Percentiles rank a stretch among this genome's conserved stretches.
These are phyloP conservation scores for Zanthoxylum bungeanum DNA, from an alignment of 345 rosid genomes.

Conservation along the genomic window DNA sequence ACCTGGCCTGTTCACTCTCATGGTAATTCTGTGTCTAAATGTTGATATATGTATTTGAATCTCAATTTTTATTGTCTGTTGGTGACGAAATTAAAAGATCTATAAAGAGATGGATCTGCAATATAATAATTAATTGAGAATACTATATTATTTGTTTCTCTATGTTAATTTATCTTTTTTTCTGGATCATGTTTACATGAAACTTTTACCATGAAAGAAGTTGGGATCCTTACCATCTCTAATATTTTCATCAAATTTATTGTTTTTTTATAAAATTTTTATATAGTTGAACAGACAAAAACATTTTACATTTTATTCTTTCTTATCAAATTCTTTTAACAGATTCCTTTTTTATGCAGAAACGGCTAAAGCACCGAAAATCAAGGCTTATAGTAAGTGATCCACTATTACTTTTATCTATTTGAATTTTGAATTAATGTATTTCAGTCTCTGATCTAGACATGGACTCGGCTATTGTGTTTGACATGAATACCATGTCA, in stretches of 20 bases:
- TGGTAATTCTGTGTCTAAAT: not conserved
- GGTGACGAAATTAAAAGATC: not conserved
- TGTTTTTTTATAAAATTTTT: not conserved
- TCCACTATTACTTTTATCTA: not conserved
- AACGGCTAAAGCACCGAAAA: slow-evolving; percentile 69
- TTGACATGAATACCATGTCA: too few species aligned
- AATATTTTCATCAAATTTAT: not conserved
- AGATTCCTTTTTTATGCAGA: slow-evolving; percentile 45
- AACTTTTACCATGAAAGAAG: not conserved
- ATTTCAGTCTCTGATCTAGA: not conserved
- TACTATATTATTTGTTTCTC: not conserved
- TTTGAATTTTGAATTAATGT: not conserved
- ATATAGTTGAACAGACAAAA: not conserved
- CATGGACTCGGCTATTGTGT: not conserved
- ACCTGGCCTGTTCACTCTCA: not conserved
- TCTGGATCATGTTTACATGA: not conserved
- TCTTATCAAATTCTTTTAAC: slow-evolving; percentile 12
- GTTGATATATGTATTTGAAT: not conserved
- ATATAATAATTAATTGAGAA: not conserved
- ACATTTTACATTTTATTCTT: not conserved
- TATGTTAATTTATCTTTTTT: not conserved
- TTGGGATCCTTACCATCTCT: not conserved
- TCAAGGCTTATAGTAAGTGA: slow-evolving; percentile 75
- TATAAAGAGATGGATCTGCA: not conserved
- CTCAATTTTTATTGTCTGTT: not conserved